Conservation (phyloP, 495 filamentous ascomycete genomes). For the Daldinia grandis region DNA sequence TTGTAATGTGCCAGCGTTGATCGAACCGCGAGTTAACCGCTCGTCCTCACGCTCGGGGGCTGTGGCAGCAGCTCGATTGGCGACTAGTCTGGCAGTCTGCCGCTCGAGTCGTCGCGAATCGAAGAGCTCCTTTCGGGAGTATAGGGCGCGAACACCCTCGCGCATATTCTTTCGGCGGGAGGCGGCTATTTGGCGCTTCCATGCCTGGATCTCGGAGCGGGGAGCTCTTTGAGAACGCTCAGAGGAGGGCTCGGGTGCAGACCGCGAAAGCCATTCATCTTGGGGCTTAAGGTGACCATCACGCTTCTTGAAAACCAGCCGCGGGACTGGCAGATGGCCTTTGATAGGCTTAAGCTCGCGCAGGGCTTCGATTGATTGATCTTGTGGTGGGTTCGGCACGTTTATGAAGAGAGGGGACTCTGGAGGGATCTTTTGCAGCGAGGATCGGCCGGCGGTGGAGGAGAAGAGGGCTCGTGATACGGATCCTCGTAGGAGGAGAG, state of each 20-base stretch:
- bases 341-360: slow-evolving; percentile 46
- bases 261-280: slow-evolving; percentile 41
- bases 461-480: slow-evolving; percentile 27
- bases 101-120: slow-evolving; percentile 21
- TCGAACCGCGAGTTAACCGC: slow-evolving; percentile 51
- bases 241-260: slow-evolving; percentile 42
- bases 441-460: background rate
- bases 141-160: slow-evolving; percentile 50
- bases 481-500: slow-evolving; percentile 8
- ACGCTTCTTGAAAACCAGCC: slow-evolving; percentile 51
- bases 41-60: slow-evolving; percentile 56
- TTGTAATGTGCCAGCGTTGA: slow-evolving; percentile 42
- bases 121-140: slow-evolving; percentile 46
- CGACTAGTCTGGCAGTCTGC: slow-evolving; percentile 18
- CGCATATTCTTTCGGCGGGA: slow-evolving; percentile 49
- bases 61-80: slow-evolving; percentile 43
- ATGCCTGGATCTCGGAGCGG: slow-evolving; percentile 43
- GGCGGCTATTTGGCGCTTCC: slow-evolving; percentile 48
- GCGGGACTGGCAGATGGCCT: slow-evolving; percentile 57
- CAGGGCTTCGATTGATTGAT: slow-evolving; percentile 46
- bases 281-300: slow-evolving; percentile 47
- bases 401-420: slow-evolving; percentile 58
- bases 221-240: slow-evolving; percentile 39
- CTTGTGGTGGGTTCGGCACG: slow-evolving; percentile 55
- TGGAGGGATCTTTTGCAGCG: slow-evolving; percentile 46